These are phyloP conservation scores for Candida glaebosa DNA, from an alignment of 805 yeast species.

Conservation along the genomic window DNA sequence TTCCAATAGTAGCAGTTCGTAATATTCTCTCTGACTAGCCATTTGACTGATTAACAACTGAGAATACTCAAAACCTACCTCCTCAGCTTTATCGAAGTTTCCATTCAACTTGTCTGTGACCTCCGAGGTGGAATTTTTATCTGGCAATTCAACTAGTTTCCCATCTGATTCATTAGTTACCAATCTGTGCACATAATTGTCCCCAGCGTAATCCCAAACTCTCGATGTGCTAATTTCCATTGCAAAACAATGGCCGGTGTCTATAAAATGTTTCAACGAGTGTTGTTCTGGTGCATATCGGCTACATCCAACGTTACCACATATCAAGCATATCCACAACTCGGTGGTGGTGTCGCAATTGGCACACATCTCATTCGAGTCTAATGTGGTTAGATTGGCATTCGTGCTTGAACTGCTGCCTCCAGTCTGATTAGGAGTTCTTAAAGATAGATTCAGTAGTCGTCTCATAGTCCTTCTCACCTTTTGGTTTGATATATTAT, in stretches of 20 bases:
- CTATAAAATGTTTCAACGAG: slow-evolving; percentile 76
- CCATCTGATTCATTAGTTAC: slow-evolving; percentile 87
- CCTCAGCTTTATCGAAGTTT: slow-evolving; percentile 44
- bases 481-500: slow-evolving; percentile 32
- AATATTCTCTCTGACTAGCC: slow-evolving; percentile 82
- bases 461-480: slow-evolving; percentile 31
- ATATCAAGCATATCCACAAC: slow-evolving; percentile 84
- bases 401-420: background rate
- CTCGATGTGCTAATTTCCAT: slow-evolving; percentile 83
- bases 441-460: slow-evolving; percentile 24
- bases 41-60: slow-evolving; percentile 74
- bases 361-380: slow-evolving; percentile 38
- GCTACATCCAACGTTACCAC: slow-evolving; percentile 93
- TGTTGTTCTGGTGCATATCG: slow-evolving; percentile 77
- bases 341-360: slow-evolving; percentile 58
- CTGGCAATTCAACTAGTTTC: slow-evolving; percentile 73
- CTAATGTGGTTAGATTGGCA: slow-evolving; percentile 5
- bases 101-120: slow-evolving; percentile 5
- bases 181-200: slow-evolving; percentile 81
- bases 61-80: slow-evolving; percentile 72
- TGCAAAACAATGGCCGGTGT: slow-evolving; percentile 82
- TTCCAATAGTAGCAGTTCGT: slow-evolving; percentile 47
- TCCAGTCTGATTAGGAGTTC: slow-evolving; percentile 1
- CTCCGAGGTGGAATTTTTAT: slow-evolving; percentile 21
- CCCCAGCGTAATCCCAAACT: slow-evolving; percentile 95